A percentile compares a stretch with the other conserved stretches of the same genome.
These are phyloP conservation scores for Hortiboletus campestris DNA, from an alignment of 768 basidiomycete species.

Conservation along the genomic window DNA sequence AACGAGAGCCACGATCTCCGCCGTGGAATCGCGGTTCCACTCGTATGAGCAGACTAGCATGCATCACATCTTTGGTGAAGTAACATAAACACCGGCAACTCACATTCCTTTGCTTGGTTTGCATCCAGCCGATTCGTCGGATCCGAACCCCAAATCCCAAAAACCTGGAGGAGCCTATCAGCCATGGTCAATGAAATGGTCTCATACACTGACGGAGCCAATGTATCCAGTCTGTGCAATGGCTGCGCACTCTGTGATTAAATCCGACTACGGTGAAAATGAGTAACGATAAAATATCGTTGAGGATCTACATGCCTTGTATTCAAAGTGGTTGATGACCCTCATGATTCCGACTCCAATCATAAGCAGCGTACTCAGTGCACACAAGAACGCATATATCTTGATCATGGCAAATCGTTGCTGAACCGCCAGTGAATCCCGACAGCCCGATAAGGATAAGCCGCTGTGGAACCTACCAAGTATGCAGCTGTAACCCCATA, in stretches of 20 bases:
- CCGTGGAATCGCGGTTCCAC: constrained; percentile 68
- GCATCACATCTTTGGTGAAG: constrained; percentile 8
- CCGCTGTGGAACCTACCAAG: constrained; percentile 40
- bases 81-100: constrained; percentile 16
- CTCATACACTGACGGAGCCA: constrained; percentile 30
- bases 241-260: constrained; percentile 54
- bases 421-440: constrained; percentile 31
- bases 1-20: constrained; percentile 63
- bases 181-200: neutral
- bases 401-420: constrained; percentile 55
- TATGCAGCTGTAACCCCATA: constrained; percentile 53
- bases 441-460: neutral
- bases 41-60: constrained; percentile 56
- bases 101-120: constrained; percentile 48
- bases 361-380: constrained; percentile 46
- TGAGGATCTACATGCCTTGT: constrained; percentile 48
- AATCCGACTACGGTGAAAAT: constrained; percentile 42
- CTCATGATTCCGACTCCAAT: constrained; percentile 52
- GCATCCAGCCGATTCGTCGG: constrained; percentile 29
- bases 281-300: neutral
- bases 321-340: constrained; percentile 61
- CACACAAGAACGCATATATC: constrained; percentile 53
- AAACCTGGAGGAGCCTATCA: constrained; percentile 33
- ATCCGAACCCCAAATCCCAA: constrained; percentile 55
- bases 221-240: constrained; percentile 36